These are phyloP conservation scores for Bryoglossum gracile DNA, from an alignment of 495 filamentous ascomycete genomes.

Conservation along the genomic window DNA sequence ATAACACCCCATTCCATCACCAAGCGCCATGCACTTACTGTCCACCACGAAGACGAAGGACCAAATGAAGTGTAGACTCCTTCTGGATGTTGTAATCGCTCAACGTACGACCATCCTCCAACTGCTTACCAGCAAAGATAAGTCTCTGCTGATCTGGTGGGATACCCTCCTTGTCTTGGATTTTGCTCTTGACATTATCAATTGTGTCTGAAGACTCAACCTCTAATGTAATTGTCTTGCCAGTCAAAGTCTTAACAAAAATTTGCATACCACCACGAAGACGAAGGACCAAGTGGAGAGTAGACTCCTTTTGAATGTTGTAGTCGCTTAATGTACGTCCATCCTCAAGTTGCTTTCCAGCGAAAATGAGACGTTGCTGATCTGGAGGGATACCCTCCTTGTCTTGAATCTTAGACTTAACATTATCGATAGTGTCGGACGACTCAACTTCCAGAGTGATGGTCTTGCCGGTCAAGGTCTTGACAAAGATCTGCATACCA, in stretches of 20 bases:
- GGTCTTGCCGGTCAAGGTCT: constrained; percentile 81
- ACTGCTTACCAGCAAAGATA: constrained; percentile 87
- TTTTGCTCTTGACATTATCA: constrained; percentile 89
- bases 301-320: constrained; percentile 99
- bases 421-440: constrained; percentile 90
- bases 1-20: constrained; percentile 25
- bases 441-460: constrained; percentile 89
- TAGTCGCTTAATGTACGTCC: constrained; percentile 92
- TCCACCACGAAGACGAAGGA: constrained; percentile 80
- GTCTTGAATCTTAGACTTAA: constrained; percentile 93
- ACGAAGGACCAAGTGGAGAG: constrained; percentile 93
- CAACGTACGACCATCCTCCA: constrained; percentile 77
- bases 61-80: constrained; percentile 82
- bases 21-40: constrained; percentile 42
- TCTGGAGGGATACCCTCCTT: constrained; percentile 99
- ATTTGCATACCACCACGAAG: constrained; percentile 98
- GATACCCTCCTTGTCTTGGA: constrained; percentile 89
- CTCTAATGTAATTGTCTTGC: constrained; percentile 88
- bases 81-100: constrained; percentile 95
- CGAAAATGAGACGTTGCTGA: constrained; percentile 98
- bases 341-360: constrained; percentile 74
- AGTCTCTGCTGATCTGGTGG: constrained; percentile 84
- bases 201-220: constrained; percentile 87
- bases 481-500: constrained; percentile 94
- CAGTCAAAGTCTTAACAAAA: constrained; percentile 89